These are phyloP conservation scores for Calocybe gangraenosa DNA, from an alignment of 768 basidiomycete species.

Conservation along the genomic window DNA sequence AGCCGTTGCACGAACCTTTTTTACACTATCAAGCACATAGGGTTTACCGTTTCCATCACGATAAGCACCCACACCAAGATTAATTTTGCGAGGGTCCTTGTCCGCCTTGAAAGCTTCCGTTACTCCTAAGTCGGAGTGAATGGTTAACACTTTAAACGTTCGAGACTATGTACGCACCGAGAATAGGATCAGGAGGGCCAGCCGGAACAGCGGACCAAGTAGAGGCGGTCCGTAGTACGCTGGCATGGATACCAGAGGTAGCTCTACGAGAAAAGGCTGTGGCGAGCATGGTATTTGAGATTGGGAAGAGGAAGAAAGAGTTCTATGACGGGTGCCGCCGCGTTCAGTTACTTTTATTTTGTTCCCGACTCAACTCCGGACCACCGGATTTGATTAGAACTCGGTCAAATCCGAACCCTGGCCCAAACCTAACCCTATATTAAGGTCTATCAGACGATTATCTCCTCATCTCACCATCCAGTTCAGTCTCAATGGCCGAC, in stretches of 20 bases:
- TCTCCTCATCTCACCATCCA: not conserved
- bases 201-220: conserved; percentile 81
- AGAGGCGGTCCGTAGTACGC: conserved; percentile 49
- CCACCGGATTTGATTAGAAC: not conserved
- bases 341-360: too few species aligned
- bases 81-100: conserved; percentile 89
- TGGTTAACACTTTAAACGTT: conserved; percentile 3
- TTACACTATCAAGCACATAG: conserved; percentile 85
- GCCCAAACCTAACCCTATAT: conserved; percentile 18
- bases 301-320: conserved; percentile 22
- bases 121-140: conserved; percentile 48
- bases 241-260: conserved; percentile 29
- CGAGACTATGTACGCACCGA: conserved; percentile 47
- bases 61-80: conserved; percentile 96
- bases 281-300: conserved; percentile 40
- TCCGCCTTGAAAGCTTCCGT: conserved; percentile 97
- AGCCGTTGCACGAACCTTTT: conserved; percentile 51
- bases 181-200: conserved; percentile 91
- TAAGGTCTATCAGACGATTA: conserved; percentile 15
- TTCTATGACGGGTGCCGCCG: not conserved
- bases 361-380: conserved; percentile 5
- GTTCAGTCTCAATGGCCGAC: conserved; percentile 12
- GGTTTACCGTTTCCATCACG: conserved; percentile 94
- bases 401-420: conserved; percentile 1
- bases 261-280: conserved; percentile 50